Conservation (phyloP, 73 alveolate genomes). For the Durusdinium trenchii region DNA sequence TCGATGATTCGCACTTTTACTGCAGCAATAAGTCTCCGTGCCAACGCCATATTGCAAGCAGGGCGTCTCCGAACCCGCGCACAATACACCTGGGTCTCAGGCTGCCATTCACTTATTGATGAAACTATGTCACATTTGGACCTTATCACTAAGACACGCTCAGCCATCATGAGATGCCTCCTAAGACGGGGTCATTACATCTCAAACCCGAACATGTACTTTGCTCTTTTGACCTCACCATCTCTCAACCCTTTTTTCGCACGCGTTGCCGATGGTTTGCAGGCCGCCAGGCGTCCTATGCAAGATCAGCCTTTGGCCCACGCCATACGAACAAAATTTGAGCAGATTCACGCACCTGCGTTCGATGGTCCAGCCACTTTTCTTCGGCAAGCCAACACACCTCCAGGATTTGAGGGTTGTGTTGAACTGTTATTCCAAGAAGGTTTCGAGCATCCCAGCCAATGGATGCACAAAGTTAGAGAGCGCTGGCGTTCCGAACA, state of each 20-base stretch:
- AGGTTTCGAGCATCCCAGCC: background rate
- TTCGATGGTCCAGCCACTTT: conserved; percentile 20
- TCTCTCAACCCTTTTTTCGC: background rate
- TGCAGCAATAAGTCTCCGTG: background rate
- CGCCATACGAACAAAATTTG: background rate
- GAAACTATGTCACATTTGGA: background rate
- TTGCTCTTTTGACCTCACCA: conserved; percentile 12
- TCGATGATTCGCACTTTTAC: background rate
- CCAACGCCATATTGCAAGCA: too few relatives aligned
- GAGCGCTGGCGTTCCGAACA: background rate
- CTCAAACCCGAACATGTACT: background rate
- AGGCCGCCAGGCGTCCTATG: background rate
- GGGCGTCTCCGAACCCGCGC: conserved; percentile 36
- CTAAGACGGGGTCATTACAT: background rate
- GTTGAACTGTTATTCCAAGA: background rate
- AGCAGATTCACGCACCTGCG: background rate
- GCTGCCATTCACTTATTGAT: background rate
- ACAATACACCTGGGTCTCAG: background rate
- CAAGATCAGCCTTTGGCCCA: background rate
- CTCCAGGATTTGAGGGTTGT: background rate
- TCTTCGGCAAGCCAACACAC: background rate
- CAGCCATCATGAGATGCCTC: conserved; percentile 11
- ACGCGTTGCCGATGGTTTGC: conserved; percentile 6
- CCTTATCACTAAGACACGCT: background rate
- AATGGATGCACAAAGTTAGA: background rate